Base-by-base conservation (phyloP, 192 early-diverging fungal species). In the Backusella circina region DNA sequence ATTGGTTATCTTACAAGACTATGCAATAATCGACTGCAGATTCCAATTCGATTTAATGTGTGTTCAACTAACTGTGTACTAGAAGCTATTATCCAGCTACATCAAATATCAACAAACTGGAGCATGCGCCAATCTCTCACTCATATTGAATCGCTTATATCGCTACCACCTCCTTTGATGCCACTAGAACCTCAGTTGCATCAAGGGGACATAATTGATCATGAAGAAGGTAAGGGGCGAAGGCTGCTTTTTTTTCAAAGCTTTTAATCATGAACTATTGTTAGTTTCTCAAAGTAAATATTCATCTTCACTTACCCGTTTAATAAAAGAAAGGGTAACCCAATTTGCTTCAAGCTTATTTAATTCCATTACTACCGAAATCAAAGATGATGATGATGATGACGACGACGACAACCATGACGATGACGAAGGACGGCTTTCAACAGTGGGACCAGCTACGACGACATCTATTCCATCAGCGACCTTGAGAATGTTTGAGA, bases 21-120 rank as follows among this genome's bases (percentile, higher is more conserved):
- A 15, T 74, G 78, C 28, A 75, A 79, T 30, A 66, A 71, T 30
- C 41, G 78, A 1, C 7, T 79, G 13, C 54, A 75, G 35, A 39
- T 79, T 23, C 74, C 78, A 33, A 67, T 79, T 6, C 57, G 73
- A 44, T 79, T 68, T 16, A 64, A 31, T 9, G 21, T 79, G 2
- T 79, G 78, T 54, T 79, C 78, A 10, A 35, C 44, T 10, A 28
- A 70, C 26, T 79, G 78, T 51, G 67, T 61, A 1, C 12, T 76
- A 21, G 47, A 35, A 15, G 18, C 47, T 0, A 16, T 51, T 9
- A 21, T 70, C 35, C 31, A 26, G 10, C 12, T 76, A 33, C 15
- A 76, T 26, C 44, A 51, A 28, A 32, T 54, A 21, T 26, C 67
- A 2, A 51, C 21, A 2, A 23, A 47, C 12, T 76, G 75, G 75